A percentile compares a stretch with the other conserved stretches of the same genome.
phyloP scores from a whole-genome alignment of 176 grass and related monocot species.

The Oryza meridionalis region DNA sequence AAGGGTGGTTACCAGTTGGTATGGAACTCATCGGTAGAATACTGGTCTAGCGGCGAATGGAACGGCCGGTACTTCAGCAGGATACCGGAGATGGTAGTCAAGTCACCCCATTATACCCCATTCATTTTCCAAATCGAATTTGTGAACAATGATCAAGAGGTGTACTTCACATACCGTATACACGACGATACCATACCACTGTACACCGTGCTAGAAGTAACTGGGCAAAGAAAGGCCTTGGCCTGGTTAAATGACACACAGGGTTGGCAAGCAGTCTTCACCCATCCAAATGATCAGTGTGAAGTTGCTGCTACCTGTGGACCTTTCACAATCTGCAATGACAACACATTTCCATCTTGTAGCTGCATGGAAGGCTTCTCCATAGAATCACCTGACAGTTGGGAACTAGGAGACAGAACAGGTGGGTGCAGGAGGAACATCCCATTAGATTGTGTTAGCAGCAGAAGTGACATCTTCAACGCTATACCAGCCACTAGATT shows the following conservation, averaged over 20 bases:
- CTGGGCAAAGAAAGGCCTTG: background rate
- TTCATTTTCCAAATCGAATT: background rate
- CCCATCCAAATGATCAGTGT: background rate
- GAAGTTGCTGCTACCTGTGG: background rate
- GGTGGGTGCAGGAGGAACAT: background rate
- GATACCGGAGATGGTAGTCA: slow-evolving; percentile 34
- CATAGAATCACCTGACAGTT: background rate
- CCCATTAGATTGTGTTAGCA: background rate
- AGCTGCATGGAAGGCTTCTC: background rate
- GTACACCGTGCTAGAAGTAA: background rate
- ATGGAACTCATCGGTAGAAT: background rate
- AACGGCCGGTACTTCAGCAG: slow-evolving; percentile 45
- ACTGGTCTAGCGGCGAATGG: slow-evolving; percentile 50
- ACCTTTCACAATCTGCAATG: background rate
- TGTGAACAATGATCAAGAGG: background rate
- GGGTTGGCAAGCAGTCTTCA: background rate
- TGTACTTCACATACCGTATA: background rate
- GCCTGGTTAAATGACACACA: background rate
- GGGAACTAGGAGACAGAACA: background rate
- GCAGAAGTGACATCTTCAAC: background rate
- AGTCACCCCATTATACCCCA: too few relatives aligned
- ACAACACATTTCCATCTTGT: background rate
- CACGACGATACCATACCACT: background rate
- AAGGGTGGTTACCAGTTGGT: too few relatives aligned
- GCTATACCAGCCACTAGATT: background rate